These are phyloP conservation scores for Calonectria leucothoes DNA, from an alignment of 2,329 filamentous ascomycete genomes.

Conservation along the genomic window DNA sequence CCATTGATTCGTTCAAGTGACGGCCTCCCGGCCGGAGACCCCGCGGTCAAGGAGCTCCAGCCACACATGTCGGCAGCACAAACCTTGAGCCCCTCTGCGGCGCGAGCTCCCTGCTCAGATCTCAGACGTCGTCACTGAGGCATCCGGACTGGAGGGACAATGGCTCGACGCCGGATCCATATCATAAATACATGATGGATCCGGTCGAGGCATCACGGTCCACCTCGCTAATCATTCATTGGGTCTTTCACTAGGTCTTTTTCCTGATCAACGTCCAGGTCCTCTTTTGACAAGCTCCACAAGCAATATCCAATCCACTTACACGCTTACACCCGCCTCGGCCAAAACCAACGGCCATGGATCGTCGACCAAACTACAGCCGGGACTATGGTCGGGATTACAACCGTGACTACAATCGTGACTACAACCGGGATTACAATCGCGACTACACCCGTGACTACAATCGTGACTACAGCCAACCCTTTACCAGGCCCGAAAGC, in stretches of 20 bases:
- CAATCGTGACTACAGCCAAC: constrained; percentile 9
- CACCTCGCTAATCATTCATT: constrained; percentile 11
- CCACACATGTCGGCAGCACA: constrained; percentile 31
- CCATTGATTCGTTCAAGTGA: constrained; percentile 32
- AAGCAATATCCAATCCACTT: constrained; percentile 18
- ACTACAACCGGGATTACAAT: background rate
- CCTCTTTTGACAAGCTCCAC: background rate
- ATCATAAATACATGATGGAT: constrained; percentile 29
- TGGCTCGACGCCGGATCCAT: constrained; percentile 5
- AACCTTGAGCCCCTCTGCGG: constrained; percentile 20
- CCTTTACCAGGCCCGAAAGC: constrained; percentile 28
- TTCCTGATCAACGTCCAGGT: background rate
- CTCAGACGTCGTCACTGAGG: constrained; percentile 27
- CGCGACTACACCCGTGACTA: background rate
- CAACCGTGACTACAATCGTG: background rate
- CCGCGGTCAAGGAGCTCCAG: constrained; percentile 39
- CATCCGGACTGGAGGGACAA: constrained; percentile 25
- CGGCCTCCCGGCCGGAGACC: constrained; percentile 42
- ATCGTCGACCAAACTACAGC: constrained; percentile 31
- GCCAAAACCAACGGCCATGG: constrained; percentile 30
- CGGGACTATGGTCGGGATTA: background rate
- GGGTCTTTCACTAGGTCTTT: background rate
- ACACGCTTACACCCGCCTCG: constrained; percentile 20
- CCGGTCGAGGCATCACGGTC: background rate
- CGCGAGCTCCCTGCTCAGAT: constrained; percentile 22